These are phyloP conservation scores for Aphanomyces euteiches DNA, from an alignment of 352 stramenopile genomes.

Conservation along the genomic window DNA sequence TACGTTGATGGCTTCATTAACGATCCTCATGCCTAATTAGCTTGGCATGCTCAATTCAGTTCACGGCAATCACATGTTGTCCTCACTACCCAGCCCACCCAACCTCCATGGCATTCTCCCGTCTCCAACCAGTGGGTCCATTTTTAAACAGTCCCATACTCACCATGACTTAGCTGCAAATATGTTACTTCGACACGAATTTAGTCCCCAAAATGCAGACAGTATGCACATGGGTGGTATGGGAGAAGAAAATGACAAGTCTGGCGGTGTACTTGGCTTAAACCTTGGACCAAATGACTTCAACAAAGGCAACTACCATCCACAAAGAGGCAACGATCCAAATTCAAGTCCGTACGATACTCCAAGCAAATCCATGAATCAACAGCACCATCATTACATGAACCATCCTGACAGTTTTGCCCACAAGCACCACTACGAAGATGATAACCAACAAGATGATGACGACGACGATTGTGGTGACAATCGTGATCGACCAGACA, in stretches of 20 bases:
- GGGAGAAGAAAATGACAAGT: constrained; percentile 45
- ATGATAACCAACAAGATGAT: constrained; percentile 16
- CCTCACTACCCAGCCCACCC: constrained; percentile 60
- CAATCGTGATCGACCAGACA: constrained; percentile 14
- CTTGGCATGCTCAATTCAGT: constrained; percentile 63
- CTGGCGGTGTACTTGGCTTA: constrained; percentile 47
- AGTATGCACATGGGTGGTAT: constrained; percentile 42
- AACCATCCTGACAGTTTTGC: not conserved
- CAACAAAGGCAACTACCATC: constrained; percentile 26
- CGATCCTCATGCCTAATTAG: constrained; percentile 29
- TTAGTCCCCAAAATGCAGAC: constrained; percentile 58
- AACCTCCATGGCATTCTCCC: constrained; percentile 67
- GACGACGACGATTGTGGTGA: constrained; percentile 26
- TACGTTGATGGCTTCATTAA: constrained; percentile 36
- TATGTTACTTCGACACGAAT: constrained; percentile 73
- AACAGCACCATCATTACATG: constrained; percentile 20
- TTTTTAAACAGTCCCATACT: not conserved
- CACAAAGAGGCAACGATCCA: constrained; percentile 33
- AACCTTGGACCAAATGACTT: constrained; percentile 68
- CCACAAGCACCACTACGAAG: constrained; percentile 8
- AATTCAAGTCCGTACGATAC: not conserved
- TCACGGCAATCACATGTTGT: constrained; percentile 55
- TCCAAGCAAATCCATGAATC: not conserved
- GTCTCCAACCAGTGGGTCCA: constrained; percentile 69
- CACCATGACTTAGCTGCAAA: constrained; percentile 40